These are phyloP conservation scores for Babesia ovata DNA, from an alignment of 169 alveolate genomes.

Conservation along the genomic window DNA sequence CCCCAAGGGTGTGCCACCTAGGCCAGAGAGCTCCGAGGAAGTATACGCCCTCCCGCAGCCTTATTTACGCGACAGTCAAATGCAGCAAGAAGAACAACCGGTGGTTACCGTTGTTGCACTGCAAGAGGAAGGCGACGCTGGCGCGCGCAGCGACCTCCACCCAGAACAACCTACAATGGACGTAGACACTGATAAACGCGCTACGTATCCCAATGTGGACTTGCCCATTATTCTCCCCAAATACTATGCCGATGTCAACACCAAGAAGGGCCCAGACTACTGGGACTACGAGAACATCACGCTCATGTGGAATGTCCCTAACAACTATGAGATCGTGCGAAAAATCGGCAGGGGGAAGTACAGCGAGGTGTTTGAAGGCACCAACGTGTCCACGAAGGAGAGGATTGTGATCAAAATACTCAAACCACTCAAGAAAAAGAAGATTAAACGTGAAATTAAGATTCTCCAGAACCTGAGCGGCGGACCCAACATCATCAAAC, in stretches of 20 bases:
- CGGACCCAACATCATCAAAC: conserved; percentile 92
- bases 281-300: conserved; percentile 90
- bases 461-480: conserved; percentile 93
- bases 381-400: conserved; percentile 74
- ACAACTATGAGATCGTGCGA: conserved; percentile 90
- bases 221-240: conserved; percentile 71
- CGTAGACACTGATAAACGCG: conserved; percentile 39
- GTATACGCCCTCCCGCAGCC: not conserved
- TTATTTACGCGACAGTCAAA: not conserved
- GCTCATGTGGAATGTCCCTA: conserved; percentile 89
- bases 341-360: conserved; percentile 99
- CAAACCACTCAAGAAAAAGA: conserved; percentile 96
- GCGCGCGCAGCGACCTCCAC: not conserved
- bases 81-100: not conserved
- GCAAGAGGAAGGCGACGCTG: too few relatives aligned
- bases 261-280: conserved; percentile 85
- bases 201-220: conserved; percentile 40
- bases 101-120: too few relatives aligned
- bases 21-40: not conserved
- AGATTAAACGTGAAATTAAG: conserved; percentile 95
- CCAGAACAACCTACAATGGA: conserved; percentile 7
- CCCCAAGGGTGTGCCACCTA: conserved; percentile 33
- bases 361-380: conserved; percentile 97
- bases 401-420: conserved; percentile 92
- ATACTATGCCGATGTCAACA: conserved; percentile 83